Percentiles rank a stretch among this genome's conserved stretches.
Conservation (phyloP, 2,329 filamentous ascomycete genomes). For the Cadophora gregata region DNA sequence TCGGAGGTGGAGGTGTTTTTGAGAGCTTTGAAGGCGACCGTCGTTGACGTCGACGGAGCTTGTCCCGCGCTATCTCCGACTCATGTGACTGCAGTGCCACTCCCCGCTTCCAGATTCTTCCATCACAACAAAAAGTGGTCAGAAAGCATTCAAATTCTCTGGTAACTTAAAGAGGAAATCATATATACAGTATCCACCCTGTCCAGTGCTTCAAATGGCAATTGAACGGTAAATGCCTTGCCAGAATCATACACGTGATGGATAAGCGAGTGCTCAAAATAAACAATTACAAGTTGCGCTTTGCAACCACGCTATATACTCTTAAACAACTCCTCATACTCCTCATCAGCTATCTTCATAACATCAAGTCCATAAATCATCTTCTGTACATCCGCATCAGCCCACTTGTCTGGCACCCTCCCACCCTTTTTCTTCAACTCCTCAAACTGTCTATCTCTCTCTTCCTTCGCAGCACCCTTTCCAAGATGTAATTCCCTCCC, state of each 20-base stretch:
- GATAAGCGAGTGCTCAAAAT: neutral
- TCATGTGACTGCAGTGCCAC: constrained; percentile 6
- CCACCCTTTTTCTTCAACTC: constrained; percentile 51
- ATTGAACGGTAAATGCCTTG: neutral
- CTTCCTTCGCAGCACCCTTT: constrained; percentile 62
- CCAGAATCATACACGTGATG: neutral
- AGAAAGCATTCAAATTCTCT: neutral
- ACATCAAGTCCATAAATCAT: constrained; percentile 71
- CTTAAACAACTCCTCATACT: constrained; percentile 55
- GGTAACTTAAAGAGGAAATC: neutral
- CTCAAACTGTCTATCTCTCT: constrained; percentile 62
- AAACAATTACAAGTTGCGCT: neutral
- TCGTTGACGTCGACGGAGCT: neutral
- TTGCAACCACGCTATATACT: constrained; percentile 2
- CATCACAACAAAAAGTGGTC: neutral
- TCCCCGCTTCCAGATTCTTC: neutral
- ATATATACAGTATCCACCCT: neutral
- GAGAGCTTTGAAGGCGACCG: constrained; percentile 2
- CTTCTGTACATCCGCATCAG: constrained; percentile 70
- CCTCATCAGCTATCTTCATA: constrained; percentile 57
- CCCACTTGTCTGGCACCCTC: constrained; percentile 70
- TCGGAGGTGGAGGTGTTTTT: neutral
- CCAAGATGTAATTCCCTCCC: constrained; percentile 63
- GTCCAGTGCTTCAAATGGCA: neutral
- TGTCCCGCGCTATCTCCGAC: neutral